Conservation (phyloP, 495 filamentous ascomycete species). For the Penicillium tannophilum region DNA sequence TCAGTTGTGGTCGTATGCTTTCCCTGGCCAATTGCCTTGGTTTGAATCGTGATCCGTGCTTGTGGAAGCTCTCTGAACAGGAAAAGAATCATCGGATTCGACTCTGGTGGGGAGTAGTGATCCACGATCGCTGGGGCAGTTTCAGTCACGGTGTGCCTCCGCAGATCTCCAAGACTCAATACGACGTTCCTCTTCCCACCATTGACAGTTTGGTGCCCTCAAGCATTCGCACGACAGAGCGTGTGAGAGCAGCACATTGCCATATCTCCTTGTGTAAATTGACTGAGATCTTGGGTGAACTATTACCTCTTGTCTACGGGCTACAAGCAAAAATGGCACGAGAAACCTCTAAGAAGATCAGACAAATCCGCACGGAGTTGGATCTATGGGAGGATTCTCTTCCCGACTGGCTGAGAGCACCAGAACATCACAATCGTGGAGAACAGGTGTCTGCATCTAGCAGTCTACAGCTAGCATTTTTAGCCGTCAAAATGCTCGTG, state of each 20-base stretch:
- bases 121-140: constrained; percentile 59
- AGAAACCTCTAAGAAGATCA: constrained; percentile 44
- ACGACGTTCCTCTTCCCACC: constrained; percentile 56
- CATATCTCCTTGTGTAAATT: constrained; percentile 55
- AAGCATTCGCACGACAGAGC: constrained; percentile 39
- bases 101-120: constrained; percentile 57
- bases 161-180: constrained; percentile 51
- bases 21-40: constrained; percentile 55
- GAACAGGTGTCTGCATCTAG: constrained; percentile 45
- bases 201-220: constrained; percentile 41
- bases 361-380: constrained; percentile 47
- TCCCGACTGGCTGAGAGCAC: constrained; percentile 44
- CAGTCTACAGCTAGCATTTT: constrained; percentile 52
- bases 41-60: constrained; percentile 50
- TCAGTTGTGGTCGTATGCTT: constrained; percentile 52
- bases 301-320: constrained; percentile 54
- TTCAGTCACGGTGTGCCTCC: constrained; percentile 55
- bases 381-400: constrained; percentile 51
- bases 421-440: constrained; percentile 27
- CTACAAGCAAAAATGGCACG: constrained; percentile 43
- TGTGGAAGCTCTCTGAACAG: constrained; percentile 49
- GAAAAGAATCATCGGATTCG: constrained; percentile 52
- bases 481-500: constrained; percentile 56
- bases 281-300: constrained; percentile 54
- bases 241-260: constrained; percentile 48